Percentiles rank a stretch among this genome's conserved stretches.
These are phyloP conservation scores for Didymella pomorum DNA, from an alignment of 2,329 filamentous ascomycete genomes.

Conservation along the genomic window DNA sequence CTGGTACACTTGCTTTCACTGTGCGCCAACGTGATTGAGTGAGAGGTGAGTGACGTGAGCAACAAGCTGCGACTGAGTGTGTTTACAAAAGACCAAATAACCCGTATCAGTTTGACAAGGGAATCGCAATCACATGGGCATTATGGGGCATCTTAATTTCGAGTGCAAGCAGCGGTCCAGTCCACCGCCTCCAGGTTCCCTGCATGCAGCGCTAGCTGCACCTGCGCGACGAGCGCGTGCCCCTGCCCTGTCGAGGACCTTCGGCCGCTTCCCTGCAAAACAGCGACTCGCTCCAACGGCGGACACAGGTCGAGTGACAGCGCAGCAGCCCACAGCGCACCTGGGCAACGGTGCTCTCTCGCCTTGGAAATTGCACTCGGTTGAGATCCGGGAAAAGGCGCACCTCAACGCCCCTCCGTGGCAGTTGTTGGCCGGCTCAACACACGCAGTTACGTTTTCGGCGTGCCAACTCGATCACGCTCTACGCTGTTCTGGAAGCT, in stretches of 20 bases:
- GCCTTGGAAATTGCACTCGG: conserved; percentile 11
- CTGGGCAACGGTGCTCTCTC: conserved; percentile 14
- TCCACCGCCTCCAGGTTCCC: conserved; percentile 16
- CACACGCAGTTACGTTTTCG: conserved; percentile 17
- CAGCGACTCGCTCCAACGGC: conserved; percentile 9
- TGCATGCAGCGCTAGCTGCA: conserved; percentile 19
- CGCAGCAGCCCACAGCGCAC: conserved; percentile 17
- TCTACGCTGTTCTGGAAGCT: conserved; percentile 16
- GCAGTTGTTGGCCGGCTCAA: conserved; percentile 10
- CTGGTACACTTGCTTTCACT: conserved; percentile 9
- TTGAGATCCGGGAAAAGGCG: conserved; percentile 7
- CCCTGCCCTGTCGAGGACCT: conserved; percentile 12
- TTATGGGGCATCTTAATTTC: conserved; percentile 14
- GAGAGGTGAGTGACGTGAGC: conserved; percentile 11
- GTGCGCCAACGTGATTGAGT: background rate
- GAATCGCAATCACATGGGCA: conserved; percentile 19
- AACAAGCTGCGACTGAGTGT: conserved; percentile 12
- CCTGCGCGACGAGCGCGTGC: conserved; percentile 10
- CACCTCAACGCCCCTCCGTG: conserved; percentile 6
- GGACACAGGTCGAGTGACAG: conserved; percentile 13
- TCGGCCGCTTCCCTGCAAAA: conserved; percentile 10
- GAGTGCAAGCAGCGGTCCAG: conserved; percentile 17
- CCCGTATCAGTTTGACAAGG: conserved; percentile 22
- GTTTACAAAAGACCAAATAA: conserved; percentile 20
- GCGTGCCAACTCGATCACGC: conserved; percentile 1